Evolutionary conservation across 2,329 filamentous ascomycete genomes (phyloP), one percentile per base, ranked within the genome.

Genomic region (Boeremia lycopersici): DNA sequence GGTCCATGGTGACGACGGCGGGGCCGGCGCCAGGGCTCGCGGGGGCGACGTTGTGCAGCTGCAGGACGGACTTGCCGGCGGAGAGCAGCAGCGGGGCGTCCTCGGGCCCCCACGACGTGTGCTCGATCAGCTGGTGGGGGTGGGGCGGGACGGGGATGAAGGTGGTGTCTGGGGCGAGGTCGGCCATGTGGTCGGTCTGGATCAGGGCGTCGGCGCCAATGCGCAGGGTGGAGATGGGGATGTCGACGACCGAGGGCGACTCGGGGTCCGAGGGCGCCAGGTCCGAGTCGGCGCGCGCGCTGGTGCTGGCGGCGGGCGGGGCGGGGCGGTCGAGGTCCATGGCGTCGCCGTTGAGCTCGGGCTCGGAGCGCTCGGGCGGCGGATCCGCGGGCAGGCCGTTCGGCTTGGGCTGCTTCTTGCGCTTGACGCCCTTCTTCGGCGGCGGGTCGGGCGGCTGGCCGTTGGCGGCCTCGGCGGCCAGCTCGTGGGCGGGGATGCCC

Each of bases 311-410:
- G 12, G 67, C 57, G 12, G 66, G 61, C 35, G 69, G 66, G 30
- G 62, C 61, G 30, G 57, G 74, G 13, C 67, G 68, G 34, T 78
- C 79, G 6, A 80, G 63, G 15, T 81, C 78, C 77, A 81, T 80
- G 48, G 72, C 74, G 57, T 81, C 77, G 53, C 77, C 78, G 60
- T 80, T 79, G 51, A 74, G 55, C 29, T 76, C 72, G 11, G 67
- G 61, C 31, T 72, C 63, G 43, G 61, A 45, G 19, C 56, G 58
- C 4, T 49, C 52, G 25, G 59, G 65, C 17, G 66, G 65, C 46
- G 67, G 56, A 4, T 72, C 71, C 5, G 41, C 35, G 30, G 52
- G 30, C 47, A 72, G 57, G 57, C 71, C 71, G 45, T 74, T 74
- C 1, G 65, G 47, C 48, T 71, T 73, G n/a, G 59, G 50, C 38